These are phyloP conservation scores for Cyclotella atomus DNA, from an alignment of 108 stramenopile species.

Conservation along the genomic window DNA sequence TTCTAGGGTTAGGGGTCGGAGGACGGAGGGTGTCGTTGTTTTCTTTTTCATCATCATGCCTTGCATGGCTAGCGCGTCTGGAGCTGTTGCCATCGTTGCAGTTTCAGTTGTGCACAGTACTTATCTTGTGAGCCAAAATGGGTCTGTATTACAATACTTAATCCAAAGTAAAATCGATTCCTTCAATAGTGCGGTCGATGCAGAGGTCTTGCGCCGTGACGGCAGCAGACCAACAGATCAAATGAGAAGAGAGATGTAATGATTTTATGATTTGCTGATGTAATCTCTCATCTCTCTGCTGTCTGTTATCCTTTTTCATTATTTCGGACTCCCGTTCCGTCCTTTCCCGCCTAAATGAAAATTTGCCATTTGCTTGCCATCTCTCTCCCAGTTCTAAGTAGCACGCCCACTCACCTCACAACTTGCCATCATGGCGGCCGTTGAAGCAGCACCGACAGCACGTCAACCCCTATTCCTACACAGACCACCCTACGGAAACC, in stretches of 20 bases:
- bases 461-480: conserved; percentile 26
- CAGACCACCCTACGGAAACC: conserved; percentile 44
- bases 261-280: no score
- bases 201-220: no score
- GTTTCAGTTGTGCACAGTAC: background rate
- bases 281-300: no score
- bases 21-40: conserved; percentile 16
- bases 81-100: background rate
- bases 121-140: background rate
- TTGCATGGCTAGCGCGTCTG: conserved; percentile 6
- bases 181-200: background rate
- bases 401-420: no score
- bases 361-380: no score
- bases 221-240: no score
- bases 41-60: conserved; percentile 34
- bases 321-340: no score
- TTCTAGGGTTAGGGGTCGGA: conserved; percentile 19
- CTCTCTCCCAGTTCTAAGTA: no score
- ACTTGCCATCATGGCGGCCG: no score
- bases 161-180: background rate
- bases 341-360: no score
- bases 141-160: background rate
- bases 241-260: no score
- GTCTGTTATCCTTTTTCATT: no score
- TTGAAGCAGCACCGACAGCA: background rate